phyloP scores from a whole-genome alignment of 495 filamentous ascomycete genomes.

The Pseudotulostoma volvatum region DNA sequence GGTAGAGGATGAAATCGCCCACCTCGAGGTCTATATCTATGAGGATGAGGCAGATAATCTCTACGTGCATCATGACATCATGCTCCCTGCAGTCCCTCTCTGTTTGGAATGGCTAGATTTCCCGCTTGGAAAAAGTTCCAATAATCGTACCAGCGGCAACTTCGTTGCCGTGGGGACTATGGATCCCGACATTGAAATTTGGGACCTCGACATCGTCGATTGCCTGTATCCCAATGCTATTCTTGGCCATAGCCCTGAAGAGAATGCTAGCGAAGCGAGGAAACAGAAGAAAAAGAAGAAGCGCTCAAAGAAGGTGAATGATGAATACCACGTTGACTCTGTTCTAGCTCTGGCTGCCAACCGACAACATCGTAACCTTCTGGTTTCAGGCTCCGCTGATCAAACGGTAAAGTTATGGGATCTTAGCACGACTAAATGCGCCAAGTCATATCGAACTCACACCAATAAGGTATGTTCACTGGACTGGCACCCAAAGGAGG shows the following conservation, averaged over 20 bases:
- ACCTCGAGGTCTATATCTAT: slow-evolving; percentile 94
- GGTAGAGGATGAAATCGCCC: slow-evolving; percentile 91
- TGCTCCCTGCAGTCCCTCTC: slow-evolving; percentile 92
- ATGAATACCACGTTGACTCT: slow-evolving; percentile 86
- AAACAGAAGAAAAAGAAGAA: slow-evolving; percentile 52
- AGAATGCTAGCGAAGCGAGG: slow-evolving; percentile 17
- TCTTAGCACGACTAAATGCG: slow-evolving; percentile 74
- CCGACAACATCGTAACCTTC: slow-evolving; percentile 77
- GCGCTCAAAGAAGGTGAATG: slow-evolving; percentile 71
- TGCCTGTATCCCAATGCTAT: slow-evolving; percentile 97
- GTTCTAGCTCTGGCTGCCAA: slow-evolving; percentile 83
- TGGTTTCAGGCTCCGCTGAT: slow-evolving; percentile 93
- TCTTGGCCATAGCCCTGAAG: slow-evolving; percentile 63
- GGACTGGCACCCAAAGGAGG: slow-evolving; percentile 76
- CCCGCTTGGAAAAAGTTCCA: slow-evolving; percentile 52
- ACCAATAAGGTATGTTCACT: slow-evolving; percentile 94
- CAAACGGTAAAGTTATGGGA: slow-evolving; percentile 98
- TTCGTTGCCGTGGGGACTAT: slow-evolving; percentile 92
- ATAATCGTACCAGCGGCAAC: slow-evolving; percentile 47
- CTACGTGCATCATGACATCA: slow-evolving; percentile 98
- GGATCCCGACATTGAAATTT: slow-evolving; percentile 96
- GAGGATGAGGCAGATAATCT: slow-evolving; percentile 88
- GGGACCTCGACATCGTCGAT: slow-evolving; percentile 91
- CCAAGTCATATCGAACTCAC: slow-evolving; percentile 80
- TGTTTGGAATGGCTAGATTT: slow-evolving; percentile 91